These are phyloP conservation scores for Alternaria sp. DNA, from an alignment of 2,329 filamentous ascomycete species.

Conservation along the genomic window DNA sequence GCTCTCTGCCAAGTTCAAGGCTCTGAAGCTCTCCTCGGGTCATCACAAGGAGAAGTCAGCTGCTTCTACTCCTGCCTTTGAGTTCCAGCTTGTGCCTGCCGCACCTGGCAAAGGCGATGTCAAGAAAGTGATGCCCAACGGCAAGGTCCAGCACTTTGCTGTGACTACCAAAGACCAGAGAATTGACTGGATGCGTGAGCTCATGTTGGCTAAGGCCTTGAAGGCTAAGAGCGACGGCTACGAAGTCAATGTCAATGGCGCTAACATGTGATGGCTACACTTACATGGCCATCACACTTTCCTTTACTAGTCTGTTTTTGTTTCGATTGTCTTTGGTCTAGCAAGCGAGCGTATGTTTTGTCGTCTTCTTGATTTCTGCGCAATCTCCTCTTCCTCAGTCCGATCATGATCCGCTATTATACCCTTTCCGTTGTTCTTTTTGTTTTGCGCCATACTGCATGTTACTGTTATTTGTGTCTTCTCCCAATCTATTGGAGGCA, in stretches of 20 bases:
- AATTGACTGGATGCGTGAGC: conserved; percentile 96
- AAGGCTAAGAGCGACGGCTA: conserved; percentile 85
- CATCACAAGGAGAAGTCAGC: conserved; percentile 63
- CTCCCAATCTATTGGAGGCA: not conserved
- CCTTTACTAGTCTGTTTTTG: not conserved
- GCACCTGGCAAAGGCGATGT: conserved; percentile 54
- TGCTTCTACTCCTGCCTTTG: conserved; percentile 68
- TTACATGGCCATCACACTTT: not conserved
- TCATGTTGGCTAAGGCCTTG: conserved; percentile 88
- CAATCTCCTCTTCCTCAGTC: conserved; percentile 12
- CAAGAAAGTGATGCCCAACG: conserved; percentile 49
- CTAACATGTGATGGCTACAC: conserved; percentile 30
- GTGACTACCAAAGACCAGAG: conserved; percentile 68
- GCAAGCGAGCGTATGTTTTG: conserved; percentile 28
- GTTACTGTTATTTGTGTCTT: conserved; percentile 12
- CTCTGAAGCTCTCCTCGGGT: conserved; percentile 63
- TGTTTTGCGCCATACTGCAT: not conserved
- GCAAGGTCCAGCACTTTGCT: conserved; percentile 93
- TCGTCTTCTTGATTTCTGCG: conserved; percentile 6
- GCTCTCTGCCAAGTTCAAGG: conserved; percentile 85
- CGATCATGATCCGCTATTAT: conserved; percentile 37
- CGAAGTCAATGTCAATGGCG: conserved; percentile 79
- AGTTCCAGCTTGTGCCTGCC: conserved; percentile 83
- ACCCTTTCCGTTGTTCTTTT: conserved; percentile 30
- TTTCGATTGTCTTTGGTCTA: conserved; percentile 3